Evolutionary conservation across 139 green algal species (phyloP).

Genomic region (Pycnococcus provasolii): DNA sequence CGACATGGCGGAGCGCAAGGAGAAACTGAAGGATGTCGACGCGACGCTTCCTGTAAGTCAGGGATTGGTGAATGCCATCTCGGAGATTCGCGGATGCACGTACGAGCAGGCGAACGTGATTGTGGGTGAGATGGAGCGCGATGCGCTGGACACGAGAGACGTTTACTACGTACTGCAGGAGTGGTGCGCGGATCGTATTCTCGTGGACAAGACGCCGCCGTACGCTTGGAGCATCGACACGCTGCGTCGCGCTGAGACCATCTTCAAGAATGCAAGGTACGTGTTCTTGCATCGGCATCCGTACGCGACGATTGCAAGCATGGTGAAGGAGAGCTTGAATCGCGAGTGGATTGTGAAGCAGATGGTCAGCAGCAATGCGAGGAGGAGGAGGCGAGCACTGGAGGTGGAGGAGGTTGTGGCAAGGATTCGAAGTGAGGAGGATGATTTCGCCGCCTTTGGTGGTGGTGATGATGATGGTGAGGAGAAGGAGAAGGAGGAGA

Average conservation of each 20-base stretch:
- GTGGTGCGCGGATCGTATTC: neutral
- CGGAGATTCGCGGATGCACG: neutral
- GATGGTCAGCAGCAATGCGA: neutral
- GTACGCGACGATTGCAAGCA: neutral
- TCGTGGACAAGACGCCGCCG: slow-evolving; percentile 7
- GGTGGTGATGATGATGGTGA: no score
- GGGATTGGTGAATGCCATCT: neutral
- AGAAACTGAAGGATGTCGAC: neutral
- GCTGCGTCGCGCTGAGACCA: neutral
- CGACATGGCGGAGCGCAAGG: neutral
- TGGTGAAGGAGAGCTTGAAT: neutral
- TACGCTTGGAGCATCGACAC: neutral
- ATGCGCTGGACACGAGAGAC: neutral
- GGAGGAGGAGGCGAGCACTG: no score
- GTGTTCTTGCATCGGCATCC: neutral
- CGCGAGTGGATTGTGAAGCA: neutral
- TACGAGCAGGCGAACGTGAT: neutral
- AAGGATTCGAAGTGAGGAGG: no score
- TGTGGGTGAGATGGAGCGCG: neutral
- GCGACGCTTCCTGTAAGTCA: neutral
- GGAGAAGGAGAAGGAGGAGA: no score
- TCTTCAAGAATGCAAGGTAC: neutral
- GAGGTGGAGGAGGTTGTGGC: neutral
- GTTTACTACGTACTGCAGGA: slow-evolving; percentile 3
- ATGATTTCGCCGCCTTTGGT: no score